phyloP scores from a whole-genome alignment of 192 early-diverging fungal species.

The Entrophospora sp. region DNA sequence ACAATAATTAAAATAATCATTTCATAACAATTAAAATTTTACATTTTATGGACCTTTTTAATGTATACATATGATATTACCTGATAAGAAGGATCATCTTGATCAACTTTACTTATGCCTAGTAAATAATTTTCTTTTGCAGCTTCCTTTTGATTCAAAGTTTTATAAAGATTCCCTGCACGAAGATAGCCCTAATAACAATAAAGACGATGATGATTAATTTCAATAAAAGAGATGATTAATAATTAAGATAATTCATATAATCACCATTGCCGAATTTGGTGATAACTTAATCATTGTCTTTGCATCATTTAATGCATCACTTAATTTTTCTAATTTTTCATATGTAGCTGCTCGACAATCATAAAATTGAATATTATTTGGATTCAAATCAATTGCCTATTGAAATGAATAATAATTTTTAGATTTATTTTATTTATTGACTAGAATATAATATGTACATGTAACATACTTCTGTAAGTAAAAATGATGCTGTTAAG shows the following conservation, averaged over 20 bases:
- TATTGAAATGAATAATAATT: no score
- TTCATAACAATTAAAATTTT: no score
- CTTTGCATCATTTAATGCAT: conserved; percentile 16
- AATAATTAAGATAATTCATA: no score
- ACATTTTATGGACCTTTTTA: no score
- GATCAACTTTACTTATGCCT: not conserved
- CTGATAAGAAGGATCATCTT: not conserved
- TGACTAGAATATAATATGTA: no score
- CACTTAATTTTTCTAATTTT: conserved; percentile 4
- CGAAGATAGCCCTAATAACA: conserved; percentile 11
- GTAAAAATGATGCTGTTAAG: no score
- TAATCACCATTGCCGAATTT: conserved; percentile 4
- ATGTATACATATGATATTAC: not conserved
- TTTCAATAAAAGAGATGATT: no score
- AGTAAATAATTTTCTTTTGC: not conserved
- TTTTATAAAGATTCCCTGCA: not conserved
- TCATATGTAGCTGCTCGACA: conserved; percentile 17
- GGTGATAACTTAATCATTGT: conserved; percentile 13
- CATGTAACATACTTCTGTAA: no score
- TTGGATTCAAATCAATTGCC: conserved; percentile 16
- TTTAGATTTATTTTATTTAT: no score
- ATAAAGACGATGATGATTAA: no score
- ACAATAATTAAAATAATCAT: no score
- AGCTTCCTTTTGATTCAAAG: not conserved
- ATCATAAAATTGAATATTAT: conserved; percentile 18